Conservation (phyloP, 257 asterid species). For the Nicotiana knightiana region DNA sequence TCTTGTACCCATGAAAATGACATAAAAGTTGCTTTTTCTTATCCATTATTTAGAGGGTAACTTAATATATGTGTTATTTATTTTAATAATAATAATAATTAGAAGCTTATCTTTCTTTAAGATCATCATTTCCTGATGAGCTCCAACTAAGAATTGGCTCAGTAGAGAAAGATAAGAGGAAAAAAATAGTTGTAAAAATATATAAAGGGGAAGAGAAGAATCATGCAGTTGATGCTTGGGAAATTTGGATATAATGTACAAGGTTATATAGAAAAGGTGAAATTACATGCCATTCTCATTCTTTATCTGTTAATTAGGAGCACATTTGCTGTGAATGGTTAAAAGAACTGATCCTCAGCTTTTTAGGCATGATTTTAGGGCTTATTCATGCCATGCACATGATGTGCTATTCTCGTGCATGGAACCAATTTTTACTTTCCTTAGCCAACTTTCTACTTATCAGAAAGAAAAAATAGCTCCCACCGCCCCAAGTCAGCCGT, state of each 20-base stretch:
- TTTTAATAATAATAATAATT: neutral
- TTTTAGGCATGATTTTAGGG: constrained; percentile 2
- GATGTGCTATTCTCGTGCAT: neutral
- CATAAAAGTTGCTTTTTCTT: neutral
- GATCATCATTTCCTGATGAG: neutral
- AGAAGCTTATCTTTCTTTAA: neutral
- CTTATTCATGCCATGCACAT: neutral
- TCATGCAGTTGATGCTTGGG: constrained; percentile 7
- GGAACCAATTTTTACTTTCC: neutral
- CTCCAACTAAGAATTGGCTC: neutral
- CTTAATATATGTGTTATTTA: neutral
- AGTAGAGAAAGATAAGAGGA: neutral
- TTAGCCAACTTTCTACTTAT: neutral
- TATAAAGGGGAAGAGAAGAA: neutral
- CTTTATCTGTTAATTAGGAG: constrained; percentile 1
- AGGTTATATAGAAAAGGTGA: neutral
- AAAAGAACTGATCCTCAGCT: neutral
- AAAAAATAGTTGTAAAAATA: neutral
- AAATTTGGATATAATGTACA: neutral
- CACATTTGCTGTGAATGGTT: constrained; percentile 6
- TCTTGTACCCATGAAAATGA: constrained; percentile 7
- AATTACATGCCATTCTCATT: neutral
- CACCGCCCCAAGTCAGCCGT: neutral
- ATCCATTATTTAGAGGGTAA: neutral
- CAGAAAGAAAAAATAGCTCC: neutral